Evolutionary conservation across 257 asterid genomes (phyloP).

Genomic region (Linderniella brevidens): DNA sequence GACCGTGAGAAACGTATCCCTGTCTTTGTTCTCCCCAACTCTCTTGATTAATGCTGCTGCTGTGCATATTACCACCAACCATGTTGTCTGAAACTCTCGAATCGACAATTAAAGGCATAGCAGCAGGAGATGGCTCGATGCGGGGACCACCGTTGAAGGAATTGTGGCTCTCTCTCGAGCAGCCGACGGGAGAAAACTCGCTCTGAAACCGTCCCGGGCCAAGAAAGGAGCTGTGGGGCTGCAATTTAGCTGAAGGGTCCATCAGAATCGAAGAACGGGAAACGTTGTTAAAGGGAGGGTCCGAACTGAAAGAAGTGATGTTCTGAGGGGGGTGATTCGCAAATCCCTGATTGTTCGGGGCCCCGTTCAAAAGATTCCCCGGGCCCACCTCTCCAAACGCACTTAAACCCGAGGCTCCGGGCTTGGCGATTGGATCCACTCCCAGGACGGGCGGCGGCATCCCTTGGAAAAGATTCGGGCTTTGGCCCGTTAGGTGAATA

Average conservation of each 20-base stretch:
- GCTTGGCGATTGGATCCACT: no score
- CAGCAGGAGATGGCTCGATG: constrained; percentile 24
- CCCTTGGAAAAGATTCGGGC: no score
- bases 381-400: constrained; percentile 22
- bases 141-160: constrained; percentile 19
- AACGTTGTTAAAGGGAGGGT: constrained; percentile 18
- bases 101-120: constrained; percentile 30
- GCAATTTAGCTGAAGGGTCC: constrained; percentile 32
- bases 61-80: constrained; percentile 15
- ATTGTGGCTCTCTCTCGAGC: constrained; percentile 17
- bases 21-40: constrained; percentile 30
- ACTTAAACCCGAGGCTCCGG: constrained; percentile 2
- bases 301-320: constrained; percentile 32
- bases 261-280: constrained; percentile 26
- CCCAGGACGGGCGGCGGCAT: no score
- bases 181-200: constrained; percentile 22
- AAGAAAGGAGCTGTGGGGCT: constrained; percentile 25
- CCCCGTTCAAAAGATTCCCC: constrained; percentile 18
- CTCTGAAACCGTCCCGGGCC: constrained; percentile 27
- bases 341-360: constrained; percentile 25
- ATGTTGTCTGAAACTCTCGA: constrained; percentile 24
- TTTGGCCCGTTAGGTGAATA: no score
- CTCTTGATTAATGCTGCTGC: constrained; percentile 15
- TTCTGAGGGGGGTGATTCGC: constrained; percentile 25
- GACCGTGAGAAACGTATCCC: constrained; percentile 18